Base-by-base conservation (phyloP, 2,329 filamentous ascomycete genomes). In the Colletotrichum acutatum region DNA sequence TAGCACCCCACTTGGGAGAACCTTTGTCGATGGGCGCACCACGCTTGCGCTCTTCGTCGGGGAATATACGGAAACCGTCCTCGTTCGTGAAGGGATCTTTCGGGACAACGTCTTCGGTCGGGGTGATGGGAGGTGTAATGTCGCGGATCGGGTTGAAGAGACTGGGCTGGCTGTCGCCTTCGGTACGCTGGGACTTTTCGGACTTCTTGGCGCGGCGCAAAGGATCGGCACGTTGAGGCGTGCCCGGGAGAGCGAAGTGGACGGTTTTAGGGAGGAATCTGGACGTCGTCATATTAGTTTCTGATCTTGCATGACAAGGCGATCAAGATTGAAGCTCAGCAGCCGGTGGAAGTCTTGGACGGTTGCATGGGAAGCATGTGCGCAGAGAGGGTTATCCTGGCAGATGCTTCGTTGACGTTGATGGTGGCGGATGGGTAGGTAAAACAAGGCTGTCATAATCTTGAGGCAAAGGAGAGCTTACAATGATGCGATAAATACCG, bases 221-320 rank as follows among this genome's bases (percentile, higher is more conserved):
- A 78, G 71, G 42, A 79, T 74, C 75, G 73, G 79, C 79, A 74
- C 80, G 84, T 71, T 82, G 83, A 64, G 86, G 85, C 37, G 86
- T 87, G 52, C 87, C 87, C 12, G 90, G 90, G 69, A 94, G 87
- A 77, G 92, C 92, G 82, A 98, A 98, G 82, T 97, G 92, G 79
- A 98, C 88, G 53, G 96, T 98, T 82, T 97, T 95, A 42, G 96
- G 96, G 46, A 98, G 90, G 81, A 98, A 98, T 70, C 95, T 98
- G 80, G 54, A 70, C 53, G 64, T 57, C 5, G 32, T 42, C 26
- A 67, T 26, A 37, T 71, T 66, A 75, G 73, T 53, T 5, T n/a
- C 0, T 2, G 30, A 52, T 42, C 42, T 70, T 24, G 8, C 57
- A 28, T 53, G 24, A 16, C 14, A 49, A 54, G 46, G 32, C 62